Evolutionary conservation across 352 stramenopile species (phyloP).

Genomic region (Plasmopara halstedii): DNA sequence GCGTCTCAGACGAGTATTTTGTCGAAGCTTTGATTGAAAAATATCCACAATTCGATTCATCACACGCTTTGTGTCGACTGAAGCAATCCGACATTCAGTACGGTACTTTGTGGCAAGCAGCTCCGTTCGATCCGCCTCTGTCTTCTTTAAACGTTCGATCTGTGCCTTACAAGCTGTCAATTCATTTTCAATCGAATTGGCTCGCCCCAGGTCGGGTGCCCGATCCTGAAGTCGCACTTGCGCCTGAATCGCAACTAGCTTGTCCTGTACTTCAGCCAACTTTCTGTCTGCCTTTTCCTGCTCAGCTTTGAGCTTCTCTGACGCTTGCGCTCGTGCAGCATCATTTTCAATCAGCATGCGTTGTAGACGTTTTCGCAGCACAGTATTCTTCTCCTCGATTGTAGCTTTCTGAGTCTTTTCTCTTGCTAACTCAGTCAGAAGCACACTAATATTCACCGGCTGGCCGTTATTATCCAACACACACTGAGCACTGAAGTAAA

Average conservation of each 20-base stretch:
- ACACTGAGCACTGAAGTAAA: slow-evolving; percentile 7
- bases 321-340: slow-evolving; percentile 51
- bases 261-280: slow-evolving; percentile 36
- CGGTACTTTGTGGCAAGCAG: slow-evolving; percentile 40
- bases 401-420: slow-evolving; percentile 37
- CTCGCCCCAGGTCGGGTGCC: slow-evolving; percentile 34
- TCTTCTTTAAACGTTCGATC: slow-evolving; percentile 39
- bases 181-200: slow-evolving; percentile 50
- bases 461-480: slow-evolving; percentile 18
- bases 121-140: slow-evolving; percentile 38
- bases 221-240: slow-evolving; percentile 56
- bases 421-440: slow-evolving; percentile 54
- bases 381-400: slow-evolving; percentile 61
- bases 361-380: slow-evolving; percentile 59
- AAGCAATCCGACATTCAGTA: slow-evolving; percentile 49
- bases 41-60: slow-evolving; percentile 37
- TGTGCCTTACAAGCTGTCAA: slow-evolving; percentile 32
- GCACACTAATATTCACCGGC: slow-evolving; percentile 34
- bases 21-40: slow-evolving; percentile 40
- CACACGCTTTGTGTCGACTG: slow-evolving; percentile 39
- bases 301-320: slow-evolving; percentile 32
- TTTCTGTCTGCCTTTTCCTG: slow-evolving; percentile 47
- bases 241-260: slow-evolving; percentile 32
- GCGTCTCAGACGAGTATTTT: slow-evolving; percentile 23
- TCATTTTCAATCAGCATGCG: slow-evolving; percentile 75